phyloP scores from a whole-genome alignment of 2,329 filamentous ascomycete species.

The Trichoderma polysporum region DNA sequence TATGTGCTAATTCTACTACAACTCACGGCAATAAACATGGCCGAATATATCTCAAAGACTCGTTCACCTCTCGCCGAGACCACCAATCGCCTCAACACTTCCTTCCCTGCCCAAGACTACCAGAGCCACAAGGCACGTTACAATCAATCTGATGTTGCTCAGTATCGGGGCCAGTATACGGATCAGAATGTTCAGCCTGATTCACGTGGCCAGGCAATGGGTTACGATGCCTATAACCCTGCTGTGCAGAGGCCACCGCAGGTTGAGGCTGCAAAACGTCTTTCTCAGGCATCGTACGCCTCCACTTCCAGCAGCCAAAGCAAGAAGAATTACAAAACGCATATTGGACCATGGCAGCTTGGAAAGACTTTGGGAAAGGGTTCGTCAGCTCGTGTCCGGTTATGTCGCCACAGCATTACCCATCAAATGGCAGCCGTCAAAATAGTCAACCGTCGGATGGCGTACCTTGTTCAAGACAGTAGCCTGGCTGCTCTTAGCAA shows the following conservation, averaged over 20 bases:
- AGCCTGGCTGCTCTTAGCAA: slow-evolving; percentile 82
- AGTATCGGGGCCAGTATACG: slow-evolving; percentile 15
- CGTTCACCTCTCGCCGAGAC: slow-evolving; percentile 49
- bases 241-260: slow-evolving; percentile 31
- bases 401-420: slow-evolving; percentile 77
- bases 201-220: not conserved
- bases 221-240: slow-evolving; percentile 26
- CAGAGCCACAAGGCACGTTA: slow-evolving; percentile 34
- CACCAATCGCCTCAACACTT: slow-evolving; percentile 47
- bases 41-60: slow-evolving; percentile 34
- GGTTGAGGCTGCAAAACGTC: slow-evolving; percentile 37
- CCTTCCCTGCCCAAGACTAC: slow-evolving; percentile 31
- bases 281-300: slow-evolving; percentile 43
- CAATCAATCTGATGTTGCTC: slow-evolving; percentile 26
- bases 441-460: slow-evolving; percentile 84
- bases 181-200: slow-evolving; percentile 3
- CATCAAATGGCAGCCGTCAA: slow-evolving; percentile 88
- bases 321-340: slow-evolving; percentile 58
- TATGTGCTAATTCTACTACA: slow-evolving; percentile 37
- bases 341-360: slow-evolving; percentile 91
- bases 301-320: slow-evolving; percentile 42
- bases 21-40: slow-evolving; percentile 28
- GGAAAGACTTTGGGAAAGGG: slow-evolving; percentile 88
- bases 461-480: slow-evolving; percentile 77
- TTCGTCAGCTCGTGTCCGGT: slow-evolving; percentile 81